Base-by-base conservation (phyloP, 352 stramenopile genomes). In the Phytophthora europaea region DNA sequence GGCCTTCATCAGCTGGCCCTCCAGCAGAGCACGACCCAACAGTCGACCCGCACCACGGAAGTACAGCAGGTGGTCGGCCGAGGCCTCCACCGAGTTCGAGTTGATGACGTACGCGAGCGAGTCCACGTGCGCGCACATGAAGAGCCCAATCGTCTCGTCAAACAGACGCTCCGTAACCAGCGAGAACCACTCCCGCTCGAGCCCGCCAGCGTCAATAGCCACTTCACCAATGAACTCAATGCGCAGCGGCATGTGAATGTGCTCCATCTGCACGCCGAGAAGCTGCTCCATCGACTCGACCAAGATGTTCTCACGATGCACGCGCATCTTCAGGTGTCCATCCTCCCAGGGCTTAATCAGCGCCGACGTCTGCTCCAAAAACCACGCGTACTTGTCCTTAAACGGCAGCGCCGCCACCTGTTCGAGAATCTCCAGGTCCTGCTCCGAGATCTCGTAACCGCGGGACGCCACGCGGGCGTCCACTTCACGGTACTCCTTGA, bases 11-110 rank as follows among this genome's bases (percentile, higher is more conserved):
- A 97, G 72, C 71, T 99, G 98, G 1, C 98, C 98, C 80, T 99
- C 98, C 12, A 98, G 85, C 38, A 99, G 76, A 33, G 98, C 98
- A 70, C 98, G 99, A 31, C 97, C 98, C 67, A 99, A 79, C 10
- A 99, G 81, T 7, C 97, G 87, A 3, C 97, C 97, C 0, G 97
- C 87, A 64, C 98, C 98, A 56, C 97, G 94, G 80, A 99, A 99
- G 82, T 99, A 99, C n/a, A 98, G 81, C 65, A 99, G 74, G 76
- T 99, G 97, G 71, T 99, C 90, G 1, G 97, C 95, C 66, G 87
- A 94, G 1, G 88, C 88, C 59, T 95, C 85, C 10, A 92, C 80
- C 20, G 87, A 94, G 75, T 94, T 94, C 15, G 86, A 82, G 75
- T 95, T 94, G 69, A 96, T 93, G 59, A 92, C 85, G 61, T 94